Percentiles rank a stretch among this genome's conserved stretches.
phyloP scores from a whole-genome alignment of 805 yeast genomes.

The Ogataea glucozyma region DNA sequence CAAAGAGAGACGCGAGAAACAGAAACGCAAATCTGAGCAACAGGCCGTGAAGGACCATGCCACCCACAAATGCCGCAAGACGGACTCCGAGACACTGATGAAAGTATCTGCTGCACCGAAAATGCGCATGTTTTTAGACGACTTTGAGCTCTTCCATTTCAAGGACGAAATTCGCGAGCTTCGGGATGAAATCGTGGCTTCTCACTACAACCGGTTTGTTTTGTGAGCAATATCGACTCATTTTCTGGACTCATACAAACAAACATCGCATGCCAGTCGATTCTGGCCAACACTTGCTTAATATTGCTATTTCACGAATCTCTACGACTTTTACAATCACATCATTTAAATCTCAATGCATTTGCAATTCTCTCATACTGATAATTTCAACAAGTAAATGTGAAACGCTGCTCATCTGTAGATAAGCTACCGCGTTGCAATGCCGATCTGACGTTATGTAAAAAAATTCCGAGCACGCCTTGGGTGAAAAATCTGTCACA shows the following conservation, averaged over 20 bases:
- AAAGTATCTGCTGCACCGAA: not conserved
- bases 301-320: not conserved
- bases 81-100: not conserved
- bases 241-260: not conserved
- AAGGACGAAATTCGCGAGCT: slow-evolving; percentile 23
- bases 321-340: not conserved
- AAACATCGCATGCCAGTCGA: slow-evolving; percentile 3
- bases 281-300: slow-evolving; percentile 1
- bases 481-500: not conserved
- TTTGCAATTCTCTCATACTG: too few relatives aligned
- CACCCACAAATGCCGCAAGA: not conserved
- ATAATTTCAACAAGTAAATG: too few relatives aligned
- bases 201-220: slow-evolving; percentile 15
- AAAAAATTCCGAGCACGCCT: too few relatives aligned
- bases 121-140: slow-evolving; percentile 19
- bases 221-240: not conserved
- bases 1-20: slow-evolving; percentile 12
- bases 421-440: too few relatives aligned
- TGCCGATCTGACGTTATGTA: too few relatives aligned
- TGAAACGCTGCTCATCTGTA: too few relatives aligned
- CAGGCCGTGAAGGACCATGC: slow-evolving; percentile 5
- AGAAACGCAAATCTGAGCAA: slow-evolving; percentile 9
- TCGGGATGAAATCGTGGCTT: slow-evolving; percentile 21
- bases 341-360: not conserved
- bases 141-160: slow-evolving; percentile 25